phyloP scores from a whole-genome alignment of 2,329 filamentous ascomycete genomes.

The Botryotinia narcissicola region DNA sequence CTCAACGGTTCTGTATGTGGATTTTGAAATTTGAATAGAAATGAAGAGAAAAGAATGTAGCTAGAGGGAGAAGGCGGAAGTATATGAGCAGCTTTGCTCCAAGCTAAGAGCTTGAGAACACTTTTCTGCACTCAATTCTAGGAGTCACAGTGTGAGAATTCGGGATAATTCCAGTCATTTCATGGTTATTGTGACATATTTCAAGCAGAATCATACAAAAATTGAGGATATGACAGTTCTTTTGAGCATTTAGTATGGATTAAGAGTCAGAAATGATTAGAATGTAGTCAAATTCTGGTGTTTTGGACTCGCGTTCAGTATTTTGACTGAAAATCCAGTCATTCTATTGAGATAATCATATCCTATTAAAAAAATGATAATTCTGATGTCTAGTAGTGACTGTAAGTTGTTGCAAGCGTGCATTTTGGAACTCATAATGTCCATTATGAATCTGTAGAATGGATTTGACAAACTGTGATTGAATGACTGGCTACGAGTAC shows the following conservation, averaged over 20 bases:
- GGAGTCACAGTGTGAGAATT: background rate
- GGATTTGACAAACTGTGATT: too few species aligned
- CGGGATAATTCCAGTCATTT: background rate
- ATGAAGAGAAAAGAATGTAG: too few species aligned
- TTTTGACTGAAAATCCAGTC: background rate
- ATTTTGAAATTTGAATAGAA: too few species aligned
- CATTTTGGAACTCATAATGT: background rate
- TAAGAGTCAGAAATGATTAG: background rate
- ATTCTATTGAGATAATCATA: background rate
- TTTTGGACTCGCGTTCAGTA: background rate
- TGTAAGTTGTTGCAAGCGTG: background rate
- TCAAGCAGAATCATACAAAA: background rate
- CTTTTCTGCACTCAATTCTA: background rate
- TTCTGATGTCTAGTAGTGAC: background rate
- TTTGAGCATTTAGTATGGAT: background rate
- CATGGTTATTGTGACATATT: background rate
- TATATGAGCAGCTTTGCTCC: background rate
- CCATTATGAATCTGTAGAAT: background rate
- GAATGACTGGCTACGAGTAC: too few species aligned
- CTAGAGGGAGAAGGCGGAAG: too few species aligned
- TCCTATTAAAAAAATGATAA: background rate
- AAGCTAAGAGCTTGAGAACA: background rate
- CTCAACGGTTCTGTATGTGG: too few species aligned
- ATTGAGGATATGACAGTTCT: background rate
- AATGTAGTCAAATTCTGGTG: background rate